Base-by-base conservation (phyloP, 352 stramenopile genomes). In the Phytophthora vignae region DNA sequence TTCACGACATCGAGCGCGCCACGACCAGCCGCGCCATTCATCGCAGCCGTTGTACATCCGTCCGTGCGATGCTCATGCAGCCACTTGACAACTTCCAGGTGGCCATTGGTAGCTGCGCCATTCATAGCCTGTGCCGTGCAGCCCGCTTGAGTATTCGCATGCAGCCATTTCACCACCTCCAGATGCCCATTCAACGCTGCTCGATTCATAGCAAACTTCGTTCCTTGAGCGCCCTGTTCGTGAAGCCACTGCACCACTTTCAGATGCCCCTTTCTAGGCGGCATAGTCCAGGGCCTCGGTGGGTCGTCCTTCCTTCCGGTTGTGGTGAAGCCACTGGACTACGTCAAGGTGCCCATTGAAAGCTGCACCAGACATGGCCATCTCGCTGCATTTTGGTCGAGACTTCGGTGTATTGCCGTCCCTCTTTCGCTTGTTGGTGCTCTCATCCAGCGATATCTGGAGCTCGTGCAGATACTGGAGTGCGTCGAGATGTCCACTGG, bases 281-380 rank as follows among this genome's bases (percentile, higher is more conserved):
- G 36, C 55, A 33, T 6, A 5, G 29, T 57, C 14, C 14, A 57
- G 40, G 2, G 52, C 25, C 1, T 27, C 19, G 9, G 58, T 49
- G 2, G 58, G 40, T 19, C 46, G 57, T 10, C 58, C 58, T 17
- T 65, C 58, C 7, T 15, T 4, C 10, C 44, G 14, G 12, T 57
- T 57, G 0, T 50, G 12, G 11, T 65, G 58, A 36, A 65, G 58
- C 58, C 58, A 57, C 12, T 57, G 46, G 10, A 65, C 57, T 14
- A 55, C 25, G 14, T 15, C 14, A 9, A 64, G 27, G 14, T 64
- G 58, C 4, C 59, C 59, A 29, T 66, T 57, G 6, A 17, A 19
- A n/a, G 58, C 58, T 22, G 58, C 58, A 3, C 27, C 19, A 27
- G n/a, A 8, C 17, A 27, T 52, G 14, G 19, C 19, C 44, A 15